These are phyloP conservation scores for Zymoseptoria tritici DNA, from an alignment of 2,329 filamentous ascomycete species.

Conservation along the genomic window DNA sequence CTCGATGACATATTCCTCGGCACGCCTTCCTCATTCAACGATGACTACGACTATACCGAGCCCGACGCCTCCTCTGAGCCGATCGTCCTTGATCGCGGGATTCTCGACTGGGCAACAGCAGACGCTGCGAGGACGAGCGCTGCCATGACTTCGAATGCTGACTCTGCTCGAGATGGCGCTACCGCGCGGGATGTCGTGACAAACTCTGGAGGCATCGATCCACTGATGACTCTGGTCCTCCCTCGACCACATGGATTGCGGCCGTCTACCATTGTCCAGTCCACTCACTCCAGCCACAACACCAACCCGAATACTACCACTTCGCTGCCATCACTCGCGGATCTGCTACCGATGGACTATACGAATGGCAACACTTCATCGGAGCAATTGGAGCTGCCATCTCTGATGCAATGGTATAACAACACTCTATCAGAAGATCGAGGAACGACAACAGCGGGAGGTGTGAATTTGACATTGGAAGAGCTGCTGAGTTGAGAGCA, in stretches of 20 bases:
- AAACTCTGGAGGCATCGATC: constrained; percentile 16
- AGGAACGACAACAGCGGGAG: neutral
- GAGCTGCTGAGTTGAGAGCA: neutral
- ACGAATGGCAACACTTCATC: constrained; percentile 5
- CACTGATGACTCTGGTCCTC: constrained; percentile 21
- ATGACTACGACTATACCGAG: constrained; percentile 18
- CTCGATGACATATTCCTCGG: constrained; percentile 27
- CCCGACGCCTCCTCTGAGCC: constrained; percentile 20
- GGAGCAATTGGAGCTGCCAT: constrained; percentile 26
- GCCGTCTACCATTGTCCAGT: neutral
- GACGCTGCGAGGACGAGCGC: constrained; percentile 3
- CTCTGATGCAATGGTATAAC: constrained; percentile 17
- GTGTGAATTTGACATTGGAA: neutral
- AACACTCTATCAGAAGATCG: neutral
- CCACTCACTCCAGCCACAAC: neutral
- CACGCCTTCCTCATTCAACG: constrained; percentile 14
- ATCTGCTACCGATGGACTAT: constrained; percentile 2
- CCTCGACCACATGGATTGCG: constrained; percentile 11
- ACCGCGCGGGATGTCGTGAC: neutral
- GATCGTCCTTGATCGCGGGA: constrained; percentile 29
- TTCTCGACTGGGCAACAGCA: constrained; percentile 27
- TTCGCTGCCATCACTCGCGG: constrained; percentile 4
- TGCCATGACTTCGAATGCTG: constrained; percentile 4
- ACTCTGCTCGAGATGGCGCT: neutral
- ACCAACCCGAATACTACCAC: neutral